A percentile compares a stretch with the other conserved stretches of the same genome.
These are phyloP conservation scores for Coffea canephora DNA, from an alignment of 257 asterid species.

Conservation along the genomic window DNA sequence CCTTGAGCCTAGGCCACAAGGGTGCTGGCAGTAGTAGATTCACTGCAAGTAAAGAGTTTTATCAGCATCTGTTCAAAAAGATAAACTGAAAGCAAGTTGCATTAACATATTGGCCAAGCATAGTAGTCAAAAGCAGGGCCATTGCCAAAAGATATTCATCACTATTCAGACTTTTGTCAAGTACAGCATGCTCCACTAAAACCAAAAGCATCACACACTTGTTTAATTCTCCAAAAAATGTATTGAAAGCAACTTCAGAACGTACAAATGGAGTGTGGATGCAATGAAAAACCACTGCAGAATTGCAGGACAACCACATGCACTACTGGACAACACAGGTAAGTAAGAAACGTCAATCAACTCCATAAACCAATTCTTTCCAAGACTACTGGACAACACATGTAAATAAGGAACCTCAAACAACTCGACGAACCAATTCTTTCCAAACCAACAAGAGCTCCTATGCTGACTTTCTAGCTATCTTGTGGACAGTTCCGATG, in stretches of 20 bases:
- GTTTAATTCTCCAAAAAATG: not conserved
- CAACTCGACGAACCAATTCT: not conserved
- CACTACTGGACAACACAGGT: too few relatives aligned
- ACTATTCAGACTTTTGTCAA: not conserved
- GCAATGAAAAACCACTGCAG: not conserved
- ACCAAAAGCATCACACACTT: not conserved
- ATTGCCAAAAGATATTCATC: not conserved
- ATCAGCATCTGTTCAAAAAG: not conserved
- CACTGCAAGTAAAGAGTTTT: conserved; percentile 43
- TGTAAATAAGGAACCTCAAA: not conserved
- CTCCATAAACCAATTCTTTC: too few relatives aligned
- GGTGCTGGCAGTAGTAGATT: conserved; percentile 85
- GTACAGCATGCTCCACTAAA: not conserved
- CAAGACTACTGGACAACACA: too few relatives aligned
- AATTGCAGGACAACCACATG: not conserved
- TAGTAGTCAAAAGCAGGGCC: not conserved
- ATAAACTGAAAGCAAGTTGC: not conserved
- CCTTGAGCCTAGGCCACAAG: conserved; percentile 53
- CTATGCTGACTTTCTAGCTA: not conserved
- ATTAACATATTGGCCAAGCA: not conserved
- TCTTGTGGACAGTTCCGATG: not conserved
- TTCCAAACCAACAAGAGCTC: not conserved
- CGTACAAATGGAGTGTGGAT: not conserved
- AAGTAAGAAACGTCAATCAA: too few relatives aligned
- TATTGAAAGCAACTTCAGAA: not conserved